These are phyloP conservation scores for Trichothecium sympodiale DNA, from an alignment of 2,329 filamentous ascomycete species.

Conservation along the genomic window DNA sequence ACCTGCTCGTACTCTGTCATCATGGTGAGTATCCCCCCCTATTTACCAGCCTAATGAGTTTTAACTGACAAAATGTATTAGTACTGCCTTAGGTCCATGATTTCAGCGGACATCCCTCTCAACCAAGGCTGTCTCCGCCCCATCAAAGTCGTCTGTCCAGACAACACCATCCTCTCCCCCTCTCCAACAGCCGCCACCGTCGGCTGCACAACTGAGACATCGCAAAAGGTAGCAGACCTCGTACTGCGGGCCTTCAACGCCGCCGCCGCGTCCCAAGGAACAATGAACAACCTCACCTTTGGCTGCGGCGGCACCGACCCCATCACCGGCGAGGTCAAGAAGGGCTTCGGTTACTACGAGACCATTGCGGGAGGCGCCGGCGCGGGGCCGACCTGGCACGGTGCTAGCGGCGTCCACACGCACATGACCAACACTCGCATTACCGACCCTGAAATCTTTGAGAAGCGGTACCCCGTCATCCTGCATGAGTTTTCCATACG, in stretches of 20 bases:
- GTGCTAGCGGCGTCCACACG: slow-evolving; percentile 61
- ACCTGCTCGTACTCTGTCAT: slow-evolving; percentile 44
- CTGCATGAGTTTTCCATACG: slow-evolving; percentile 57
- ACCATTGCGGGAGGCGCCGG: slow-evolving; percentile 68
- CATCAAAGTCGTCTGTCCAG: slow-evolving; percentile 63
- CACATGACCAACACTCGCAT: slow-evolving; percentile 80
- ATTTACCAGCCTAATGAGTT: background rate
- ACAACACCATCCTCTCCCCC: slow-evolving; percentile 62
- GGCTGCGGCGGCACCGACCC: slow-evolving; percentile 63
- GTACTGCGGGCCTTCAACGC: slow-evolving; percentile 72
- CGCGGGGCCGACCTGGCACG: slow-evolving; percentile 61
- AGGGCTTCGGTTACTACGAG: slow-evolving; percentile 74
- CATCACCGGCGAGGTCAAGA: slow-evolving; percentile 30
- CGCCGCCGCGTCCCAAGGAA: slow-evolving; percentile 68
- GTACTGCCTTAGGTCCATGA: slow-evolving; percentile 72
- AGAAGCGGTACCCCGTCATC: slow-evolving; percentile 56
- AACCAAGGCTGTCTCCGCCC: slow-evolving; percentile 78
- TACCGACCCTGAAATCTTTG: slow-evolving; percentile 67
- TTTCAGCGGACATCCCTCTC: slow-evolving; percentile 70
- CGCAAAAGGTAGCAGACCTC: slow-evolving; percentile 72
- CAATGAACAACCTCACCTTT: slow-evolving; percentile 79
- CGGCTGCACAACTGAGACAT: slow-evolving; percentile 72
- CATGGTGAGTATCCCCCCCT: slow-evolving; percentile 30
- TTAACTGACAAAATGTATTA: background rate
- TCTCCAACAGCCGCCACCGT: slow-evolving; percentile 71